phyloP scores from a whole-genome alignment of 208 protist species.

The Crithidia fasciculata region DNA sequence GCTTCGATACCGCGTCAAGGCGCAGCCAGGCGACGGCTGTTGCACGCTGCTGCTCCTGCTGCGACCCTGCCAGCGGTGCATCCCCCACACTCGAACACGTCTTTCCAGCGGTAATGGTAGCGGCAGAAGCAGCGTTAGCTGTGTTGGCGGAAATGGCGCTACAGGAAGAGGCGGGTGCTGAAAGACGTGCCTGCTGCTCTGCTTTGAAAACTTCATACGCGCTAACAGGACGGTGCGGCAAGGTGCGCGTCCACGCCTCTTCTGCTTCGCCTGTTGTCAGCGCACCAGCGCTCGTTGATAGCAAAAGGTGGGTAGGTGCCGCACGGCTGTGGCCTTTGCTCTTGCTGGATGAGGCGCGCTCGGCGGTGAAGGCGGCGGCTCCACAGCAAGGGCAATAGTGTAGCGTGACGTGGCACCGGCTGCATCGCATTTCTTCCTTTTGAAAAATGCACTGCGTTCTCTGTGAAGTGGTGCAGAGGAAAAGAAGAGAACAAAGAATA shows the following conservation, averaged over 20 bases:
- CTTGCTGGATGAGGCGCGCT: neutral
- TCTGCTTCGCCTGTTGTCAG: neutral
- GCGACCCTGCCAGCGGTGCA: too few relatives aligned
- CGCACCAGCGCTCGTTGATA: neutral
- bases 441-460: neutral
- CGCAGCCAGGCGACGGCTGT: slow-evolving; percentile 27
- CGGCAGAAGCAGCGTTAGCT: too few relatives aligned
- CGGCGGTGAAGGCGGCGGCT: too few relatives aligned
- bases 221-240: slow-evolving; percentile 20
- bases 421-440: slow-evolving; percentile 2
- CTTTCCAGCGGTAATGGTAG: too few relatives aligned
- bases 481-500: neutral
- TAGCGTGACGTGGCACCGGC: slow-evolving; percentile 19
- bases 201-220: slow-evolving; percentile 30
- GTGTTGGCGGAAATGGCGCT: too few relatives aligned
- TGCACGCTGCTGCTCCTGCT: slow-evolving; percentile 5
- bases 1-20: slow-evolving; percentile 9
- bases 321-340: neutral
- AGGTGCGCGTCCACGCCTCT: neutral
- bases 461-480: neutral
- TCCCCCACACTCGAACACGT: too few relatives aligned
- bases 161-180: too few relatives aligned
- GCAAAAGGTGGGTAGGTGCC: neutral
- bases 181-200: neutral
- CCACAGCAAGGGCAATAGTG: slow-evolving; percentile 49